Base-by-base conservation (phyloP, 2,329 filamentous ascomycete species). In the Clonostachys solani region DNA sequence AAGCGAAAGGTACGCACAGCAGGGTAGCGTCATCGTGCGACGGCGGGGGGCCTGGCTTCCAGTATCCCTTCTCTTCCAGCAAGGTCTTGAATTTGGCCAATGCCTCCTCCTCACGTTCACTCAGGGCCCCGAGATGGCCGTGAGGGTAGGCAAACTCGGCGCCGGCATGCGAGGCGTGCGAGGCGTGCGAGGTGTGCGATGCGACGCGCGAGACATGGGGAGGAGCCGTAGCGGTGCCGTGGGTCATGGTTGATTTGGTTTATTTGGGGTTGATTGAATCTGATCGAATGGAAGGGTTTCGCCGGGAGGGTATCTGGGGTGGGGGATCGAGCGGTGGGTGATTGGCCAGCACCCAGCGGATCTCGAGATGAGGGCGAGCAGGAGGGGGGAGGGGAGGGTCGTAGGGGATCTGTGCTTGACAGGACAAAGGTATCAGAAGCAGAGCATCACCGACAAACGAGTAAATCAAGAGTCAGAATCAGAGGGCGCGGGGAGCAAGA, bases 121-220 rank as follows among this genome's bases (percentile, higher is more conserved):
- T 88, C 50, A 96, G 75, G 66, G 92, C 86, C 43, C 89, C 86
- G 42, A 92, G 72, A 63, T 95, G 91, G n/a, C 89, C 91, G 43
- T 79, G 71, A 3, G 87, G 87, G 65, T 87, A 92, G 15, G 36
- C 15, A 18, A n/a, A 38, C 36, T 38, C 36, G 12, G 36, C 36
- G 36, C 23, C 23, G 23, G 23, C 23, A 4, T 29, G 23, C 3
- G 23, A 29, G 23, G 23, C 23, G 9, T 29, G 23, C 7, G 23
- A 23, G 23, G 19, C 6, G 19, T 23, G 23, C 23, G 23, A 29
- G 23, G 23, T 29, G 23, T 29, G 23, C 23, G 23, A 29, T 29
- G 23, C 23, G 23, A 29, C 23, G 9, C 23, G 23, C 23, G 23
- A 29, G 23, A 29, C 23, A 29, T 29, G 23, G 23, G 23, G 23